phyloP scores from a whole-genome alignment of 202 grass and related monocot species.

The Musa balbisiana region DNA sequence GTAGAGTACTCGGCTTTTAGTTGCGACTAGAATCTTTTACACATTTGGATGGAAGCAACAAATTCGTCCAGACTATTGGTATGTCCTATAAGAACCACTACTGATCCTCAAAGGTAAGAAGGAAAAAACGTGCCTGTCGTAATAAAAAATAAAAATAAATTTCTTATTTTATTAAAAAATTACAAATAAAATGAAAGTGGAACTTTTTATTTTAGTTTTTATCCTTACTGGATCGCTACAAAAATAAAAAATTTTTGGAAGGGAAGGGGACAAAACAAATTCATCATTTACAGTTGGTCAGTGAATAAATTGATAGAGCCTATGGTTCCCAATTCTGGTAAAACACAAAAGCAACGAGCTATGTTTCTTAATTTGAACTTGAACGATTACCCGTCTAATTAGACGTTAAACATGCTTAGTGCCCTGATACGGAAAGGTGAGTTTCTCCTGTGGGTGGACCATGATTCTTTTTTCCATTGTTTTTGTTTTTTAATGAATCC shows the following conservation, averaged over 20 bases:
- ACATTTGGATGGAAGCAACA: neutral
- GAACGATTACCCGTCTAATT: neutral
- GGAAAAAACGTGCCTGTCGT: neutral
- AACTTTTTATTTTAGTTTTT: neutral
- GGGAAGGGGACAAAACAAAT: neutral
- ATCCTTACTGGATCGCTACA: neutral
- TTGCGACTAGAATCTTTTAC: neutral
- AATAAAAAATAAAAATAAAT: neutral
- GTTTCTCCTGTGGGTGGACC: neutral
- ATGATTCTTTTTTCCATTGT: too few relatives aligned
- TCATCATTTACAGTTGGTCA: neutral
- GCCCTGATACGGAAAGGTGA: neutral
- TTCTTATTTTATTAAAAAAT: neutral
- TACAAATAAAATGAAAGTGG: neutral
- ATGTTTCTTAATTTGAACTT: conserved; percentile 1
- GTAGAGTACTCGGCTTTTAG: neutral
- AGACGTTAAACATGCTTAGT: neutral
- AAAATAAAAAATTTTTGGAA: too few relatives aligned
- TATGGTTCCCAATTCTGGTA: neutral
- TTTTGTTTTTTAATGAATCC: neutral
- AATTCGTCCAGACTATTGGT: neutral
- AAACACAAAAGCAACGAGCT: neutral
- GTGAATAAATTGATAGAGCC: neutral
- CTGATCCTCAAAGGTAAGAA: neutral
- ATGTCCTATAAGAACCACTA: neutral